A percentile compares a stretch with the other conserved stretches of the same genome.
These are phyloP conservation scores for Parascedosporium putredinis DNA, from an alignment of 2,329 filamentous ascomycete genomes.

Conservation along the genomic window DNA sequence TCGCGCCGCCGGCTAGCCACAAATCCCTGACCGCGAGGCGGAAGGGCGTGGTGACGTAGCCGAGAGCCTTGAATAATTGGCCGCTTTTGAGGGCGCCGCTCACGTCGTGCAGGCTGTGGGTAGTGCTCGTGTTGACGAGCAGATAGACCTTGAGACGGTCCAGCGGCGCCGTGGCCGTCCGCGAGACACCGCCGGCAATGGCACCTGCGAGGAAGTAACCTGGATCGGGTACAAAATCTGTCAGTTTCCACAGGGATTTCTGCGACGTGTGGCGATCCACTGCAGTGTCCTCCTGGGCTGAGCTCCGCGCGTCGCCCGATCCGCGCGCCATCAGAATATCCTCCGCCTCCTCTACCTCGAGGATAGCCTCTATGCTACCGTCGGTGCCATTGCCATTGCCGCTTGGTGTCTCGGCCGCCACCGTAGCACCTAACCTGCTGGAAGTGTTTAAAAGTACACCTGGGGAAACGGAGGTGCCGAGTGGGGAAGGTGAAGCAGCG, in stretches of 20 bases:
- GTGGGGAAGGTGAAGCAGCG: neutral
- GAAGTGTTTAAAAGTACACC: conserved; percentile 1
- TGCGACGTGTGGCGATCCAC: conserved; percentile 22
- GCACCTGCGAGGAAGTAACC: conserved; percentile 97
- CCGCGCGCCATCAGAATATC: neutral
- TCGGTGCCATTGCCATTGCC: conserved; percentile 11
- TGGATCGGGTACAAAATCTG: conserved; percentile 68
- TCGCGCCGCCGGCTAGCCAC: conserved; percentile 75
- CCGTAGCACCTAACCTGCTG: neutral
- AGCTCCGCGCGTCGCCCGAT: conserved; percentile 8
- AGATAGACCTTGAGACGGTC: conserved; percentile 96
- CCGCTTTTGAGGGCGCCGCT: conserved; percentile 61
- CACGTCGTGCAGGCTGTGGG: conserved; percentile 36
- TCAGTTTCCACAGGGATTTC: conserved; percentile 33
- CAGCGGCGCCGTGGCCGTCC: conserved; percentile 89
- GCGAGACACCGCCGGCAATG: conserved; percentile 85
- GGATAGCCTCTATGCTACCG: neutral
- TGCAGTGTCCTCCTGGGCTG: conserved; percentile 18
- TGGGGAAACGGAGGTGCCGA: neutral
- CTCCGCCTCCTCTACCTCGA: conserved; percentile 2
- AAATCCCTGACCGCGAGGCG: conserved; percentile 64
- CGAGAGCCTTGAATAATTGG: conserved; percentile 51
- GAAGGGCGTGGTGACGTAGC: conserved; percentile 59
- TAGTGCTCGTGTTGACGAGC: conserved; percentile 67
- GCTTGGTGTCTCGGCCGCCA: conserved; percentile 11